Conservation (phyloP, 2,329 filamentous ascomycete species). For the Alternaria sp. region DNA sequence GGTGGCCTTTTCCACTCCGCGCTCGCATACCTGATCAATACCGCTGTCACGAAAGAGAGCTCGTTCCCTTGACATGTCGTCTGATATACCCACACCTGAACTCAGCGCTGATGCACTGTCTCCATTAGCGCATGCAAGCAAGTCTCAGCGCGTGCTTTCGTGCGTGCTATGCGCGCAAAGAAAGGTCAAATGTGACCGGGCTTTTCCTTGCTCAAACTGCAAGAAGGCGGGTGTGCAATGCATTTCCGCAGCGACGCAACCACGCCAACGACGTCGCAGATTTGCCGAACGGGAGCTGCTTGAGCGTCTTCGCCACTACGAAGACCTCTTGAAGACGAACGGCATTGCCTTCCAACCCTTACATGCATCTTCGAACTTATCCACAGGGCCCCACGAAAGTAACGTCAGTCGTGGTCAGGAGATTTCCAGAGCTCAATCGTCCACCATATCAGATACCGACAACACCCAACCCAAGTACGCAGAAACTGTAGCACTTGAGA, state of each 20-base stretch:
- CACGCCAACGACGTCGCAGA: conserved; percentile 64
- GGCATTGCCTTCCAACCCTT: conserved; percentile 73
- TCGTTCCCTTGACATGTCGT: conserved; percentile 11
- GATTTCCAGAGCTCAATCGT: background rate
- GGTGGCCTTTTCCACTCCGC: background rate
- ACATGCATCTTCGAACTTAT: conserved; percentile 35
- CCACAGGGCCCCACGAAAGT: conserved; percentile 8
- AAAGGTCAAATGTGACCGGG: conserved; percentile 49
- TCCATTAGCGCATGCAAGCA: conserved; percentile 16
- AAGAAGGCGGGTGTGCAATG: conserved; percentile 36
- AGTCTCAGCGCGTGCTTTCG: conserved; percentile 53
- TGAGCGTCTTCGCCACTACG: conserved; percentile 72
- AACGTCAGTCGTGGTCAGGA: background rate
- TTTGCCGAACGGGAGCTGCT: conserved; percentile 74
- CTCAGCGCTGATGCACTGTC: background rate
- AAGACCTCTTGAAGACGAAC: conserved; percentile 68
- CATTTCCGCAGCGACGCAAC: conserved; percentile 54
- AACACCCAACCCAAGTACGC: conserved; percentile 4
- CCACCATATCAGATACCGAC: background rate
- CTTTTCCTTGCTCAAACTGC: conserved; percentile 45
- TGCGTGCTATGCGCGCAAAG: conserved; percentile 74
- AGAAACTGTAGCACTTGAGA: background rate
- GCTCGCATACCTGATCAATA: background rate
- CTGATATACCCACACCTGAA: conserved; percentile 8
- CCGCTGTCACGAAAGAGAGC: background rate